phyloP scores from a whole-genome alignment of 2,329 filamentous ascomycete species.

The Paramyrothecium sp. region DNA sequence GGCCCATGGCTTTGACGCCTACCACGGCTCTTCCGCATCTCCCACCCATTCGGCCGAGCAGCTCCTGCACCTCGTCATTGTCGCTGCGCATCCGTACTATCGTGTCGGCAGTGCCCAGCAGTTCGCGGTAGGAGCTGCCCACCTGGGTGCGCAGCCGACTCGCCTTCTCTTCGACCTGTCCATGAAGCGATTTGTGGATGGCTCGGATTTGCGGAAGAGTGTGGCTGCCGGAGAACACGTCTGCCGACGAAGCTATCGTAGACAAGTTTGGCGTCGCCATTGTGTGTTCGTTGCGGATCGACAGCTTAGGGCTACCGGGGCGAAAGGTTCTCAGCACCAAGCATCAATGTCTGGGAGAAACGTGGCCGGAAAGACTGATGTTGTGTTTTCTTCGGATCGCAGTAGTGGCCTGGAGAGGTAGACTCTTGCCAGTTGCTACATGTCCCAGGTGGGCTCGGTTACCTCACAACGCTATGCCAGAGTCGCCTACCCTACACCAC shows the following conservation, averaged over 20 bases:
- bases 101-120: constrained; percentile 89
- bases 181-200: constrained; percentile 59
- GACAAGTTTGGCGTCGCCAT: constrained; percentile 47
- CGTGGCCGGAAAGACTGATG: neutral
- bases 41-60: constrained; percentile 70
- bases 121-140: constrained; percentile 75
- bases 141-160: constrained; percentile 62
- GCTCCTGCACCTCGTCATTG: constrained; percentile 71
- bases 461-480: too few species aligned
- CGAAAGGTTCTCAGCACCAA: neutral
- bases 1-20: constrained; percentile 60
- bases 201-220: constrained; percentile 63
- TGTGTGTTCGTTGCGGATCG: constrained; percentile 8
- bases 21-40: constrained; percentile 74
- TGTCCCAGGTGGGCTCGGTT: too few species aligned
- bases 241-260: constrained; percentile 45
- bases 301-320: neutral
- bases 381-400: too few species aligned
- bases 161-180: constrained; percentile 61
- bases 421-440: too few species aligned
- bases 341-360: neutral
- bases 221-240: constrained; percentile 54
- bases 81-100: constrained; percentile 86
- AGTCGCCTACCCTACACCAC: too few species aligned
- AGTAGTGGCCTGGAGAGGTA: too few species aligned